These are phyloP conservation scores for Lepiota venenata DNA, from an alignment of 768 basidiomycete genomes.

Conservation along the genomic window DNA sequence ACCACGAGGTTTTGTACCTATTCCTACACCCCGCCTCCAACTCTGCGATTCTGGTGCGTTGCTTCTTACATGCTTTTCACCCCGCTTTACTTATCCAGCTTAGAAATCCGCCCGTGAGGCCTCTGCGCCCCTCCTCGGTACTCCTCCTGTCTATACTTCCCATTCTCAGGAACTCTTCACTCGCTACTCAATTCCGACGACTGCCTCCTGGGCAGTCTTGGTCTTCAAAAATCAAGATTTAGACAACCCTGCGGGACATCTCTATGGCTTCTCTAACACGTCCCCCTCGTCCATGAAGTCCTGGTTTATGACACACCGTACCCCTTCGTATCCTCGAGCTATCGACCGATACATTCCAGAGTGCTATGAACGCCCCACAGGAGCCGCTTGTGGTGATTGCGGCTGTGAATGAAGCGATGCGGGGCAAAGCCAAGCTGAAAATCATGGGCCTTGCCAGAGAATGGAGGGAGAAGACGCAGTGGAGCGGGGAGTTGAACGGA, in stretches of 20 bases:
- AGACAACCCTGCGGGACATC: slow-evolving; percentile 40
- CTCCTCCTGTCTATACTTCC: slow-evolving; percentile 41
- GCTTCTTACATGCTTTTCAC: not conserved
- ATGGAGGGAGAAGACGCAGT: slow-evolving; percentile 51
- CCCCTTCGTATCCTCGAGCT: slow-evolving; percentile 76
- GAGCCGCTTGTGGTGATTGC: slow-evolving; percentile 78
- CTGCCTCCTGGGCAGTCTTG: slow-evolving; percentile 59
- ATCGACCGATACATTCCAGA: slow-evolving; percentile 74
- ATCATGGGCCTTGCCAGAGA: slow-evolving; percentile 50
- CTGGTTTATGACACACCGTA: slow-evolving; percentile 69
- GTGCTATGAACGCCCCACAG: slow-evolving; percentile 79
- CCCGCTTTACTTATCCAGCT: not conserved
- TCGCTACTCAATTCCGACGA: slow-evolving; percentile 32
- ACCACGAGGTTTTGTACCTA: slow-evolving; percentile 56
- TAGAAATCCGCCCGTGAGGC: slow-evolving; percentile 33
- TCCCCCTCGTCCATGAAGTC: slow-evolving; percentile 30
- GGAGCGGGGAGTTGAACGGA: slow-evolving; percentile 36
- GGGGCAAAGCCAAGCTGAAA: slow-evolving; percentile 40
- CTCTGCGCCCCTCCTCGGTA: slow-evolving; percentile 41
- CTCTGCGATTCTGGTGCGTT: not conserved
- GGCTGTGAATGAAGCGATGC: slow-evolving; percentile 36
- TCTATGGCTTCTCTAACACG: slow-evolving; percentile 28
- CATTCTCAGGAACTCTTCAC: slow-evolving; percentile 32
- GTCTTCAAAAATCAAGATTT: slow-evolving; percentile 60
- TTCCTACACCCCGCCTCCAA: slow-evolving; percentile 39